Base-by-base conservation (phyloP, 2,329 filamentous ascomycete genomes). In the Boeremia exigua region DNA sequence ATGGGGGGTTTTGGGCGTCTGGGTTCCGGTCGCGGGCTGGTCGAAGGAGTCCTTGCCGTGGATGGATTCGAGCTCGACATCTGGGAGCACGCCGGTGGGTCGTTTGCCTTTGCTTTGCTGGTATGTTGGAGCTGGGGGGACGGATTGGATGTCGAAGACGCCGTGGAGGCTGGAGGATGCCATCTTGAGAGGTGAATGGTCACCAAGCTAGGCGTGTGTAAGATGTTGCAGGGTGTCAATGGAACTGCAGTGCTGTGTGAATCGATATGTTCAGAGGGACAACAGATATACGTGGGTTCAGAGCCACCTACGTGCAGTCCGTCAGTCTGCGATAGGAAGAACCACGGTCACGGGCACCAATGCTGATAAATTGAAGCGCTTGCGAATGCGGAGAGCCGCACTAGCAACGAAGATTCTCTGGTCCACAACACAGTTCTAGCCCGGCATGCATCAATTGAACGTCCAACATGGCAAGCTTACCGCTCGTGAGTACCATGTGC, bases 61-160 rank as follows among this genome's bases (percentile, higher is more conserved):
- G 14, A 73, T 49, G 6, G 71, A 53, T 36, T 75, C 69, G 7
- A 79, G 71, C 59, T 78, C 76, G 12, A 75, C 60, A 12, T 68
- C 62, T 8, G 72, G 66, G 15, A 67, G 43, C 4, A 63, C 48
- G 8, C 65, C 65, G 15, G 66, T 51, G 17, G 49, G 58, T 23
- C 67, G 52, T 15, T 60, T 56, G 12, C 54, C 46, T 37, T 58
- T 61, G 38, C 38, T 55, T 49, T 74, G 72, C 34, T 68, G 69
- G 48, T 59, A 68, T 37, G 75, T 75, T 7, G 75, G 68, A 25
- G 76, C 71, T 10, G 78, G 78, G 30, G 69, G 59, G 6, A 62
- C 56, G 46, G 73, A 72, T 36, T 81, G 77, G 25, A 82, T 75
- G 40, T 79, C 72, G 48, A 81, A 69, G 25, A 81, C 65, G 17